A percentile compares a stretch with the other conserved stretches of the same genome.
phyloP scores from a whole-genome alignment of 495 filamentous ascomycete species.

The Lophiostoma macrostomum region DNA sequence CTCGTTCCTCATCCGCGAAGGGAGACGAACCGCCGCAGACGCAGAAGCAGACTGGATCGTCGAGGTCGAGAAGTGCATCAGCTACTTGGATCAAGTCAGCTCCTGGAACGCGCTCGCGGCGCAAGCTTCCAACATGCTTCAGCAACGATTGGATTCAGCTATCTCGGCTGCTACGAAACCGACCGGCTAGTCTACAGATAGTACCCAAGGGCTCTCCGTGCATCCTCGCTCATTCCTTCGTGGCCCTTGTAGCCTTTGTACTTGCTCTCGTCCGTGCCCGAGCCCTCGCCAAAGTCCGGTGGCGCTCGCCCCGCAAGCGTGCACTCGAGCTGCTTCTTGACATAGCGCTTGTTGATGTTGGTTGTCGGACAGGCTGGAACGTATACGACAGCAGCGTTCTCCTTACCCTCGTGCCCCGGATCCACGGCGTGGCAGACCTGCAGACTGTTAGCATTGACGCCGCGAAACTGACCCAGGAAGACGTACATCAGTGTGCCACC shows the following conservation, averaged over 20 bases:
- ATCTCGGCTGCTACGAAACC: no score
- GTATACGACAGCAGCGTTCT: background rate
- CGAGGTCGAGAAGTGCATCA: no score
- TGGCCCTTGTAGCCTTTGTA: background rate
- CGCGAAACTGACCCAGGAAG: background rate
- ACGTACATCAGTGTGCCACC: conserved; percentile 9
- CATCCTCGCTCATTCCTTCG: background rate
- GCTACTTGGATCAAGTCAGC: no score
- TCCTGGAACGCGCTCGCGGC: no score
- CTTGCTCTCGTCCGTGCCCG: background rate
- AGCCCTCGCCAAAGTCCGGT: background rate
- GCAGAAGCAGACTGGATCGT: no score
- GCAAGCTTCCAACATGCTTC: no score
- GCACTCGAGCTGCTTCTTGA: background rate
- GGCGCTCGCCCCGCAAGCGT: background rate
- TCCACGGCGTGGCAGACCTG: background rate
- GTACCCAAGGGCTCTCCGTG: background rate
- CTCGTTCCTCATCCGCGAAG: no score
- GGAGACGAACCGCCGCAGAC: no score
- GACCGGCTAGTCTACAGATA: no score
- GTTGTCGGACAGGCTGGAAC: background rate
- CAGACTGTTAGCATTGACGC: background rate
- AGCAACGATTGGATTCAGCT: no score
- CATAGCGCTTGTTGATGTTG: background rate
- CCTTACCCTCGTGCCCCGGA: background rate